Evolutionary conservation across 2,329 filamentous ascomycete genomes (phyloP), one percentile per base, ranked within the genome.

Genomic region (Karstenula rhodostoma): DNA sequence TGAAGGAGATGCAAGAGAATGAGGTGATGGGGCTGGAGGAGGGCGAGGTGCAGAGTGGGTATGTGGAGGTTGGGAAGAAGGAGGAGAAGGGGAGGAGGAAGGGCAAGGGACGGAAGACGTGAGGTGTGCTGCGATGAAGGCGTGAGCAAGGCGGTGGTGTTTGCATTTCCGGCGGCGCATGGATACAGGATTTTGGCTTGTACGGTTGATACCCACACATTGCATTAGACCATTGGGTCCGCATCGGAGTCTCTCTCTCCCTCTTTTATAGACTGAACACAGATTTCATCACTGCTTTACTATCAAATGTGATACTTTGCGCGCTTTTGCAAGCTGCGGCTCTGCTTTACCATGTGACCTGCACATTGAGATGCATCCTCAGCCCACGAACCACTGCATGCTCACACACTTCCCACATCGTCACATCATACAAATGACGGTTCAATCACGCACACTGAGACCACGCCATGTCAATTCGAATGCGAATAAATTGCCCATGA

Each of bases 1-100:
- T 97, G 68, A 89, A 86, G 79, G 86, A 89, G 76, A 79, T 93
- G 78, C 85, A 85, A 29, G 85, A 84, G 66, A 88, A 86, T 59
- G 91, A 90, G n/a, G 91, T 94, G 76, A 77, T 95, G 40, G 87
- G 89, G 17, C 17, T 78, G 37, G 55, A 73, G 66, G 90, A 90
- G 54, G 91, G 91, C 0, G 91, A 86, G 56, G 83, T 89, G n/a
- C 78, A 80, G 51, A 73, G 69, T 44, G 76, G 65, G 12, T 71
- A 62, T 12, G 55, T 77, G 15, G 75, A 79, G 55, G 67, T 78
- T 4, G 72, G 65, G 3, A 56, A 57, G 43, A 56, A 64, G 15
- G 71, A 70, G 40, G 66, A 60, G 57, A 70, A 68, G 51, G 60
- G 59, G 22, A 68, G 60, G 66, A 60, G 69, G 37, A 77, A 72